Evolutionary conservation across 148 eudicot species (phyloP), one percentile per base, ranked within the genome.

Genomic region (Diospyros lotus): DNA sequence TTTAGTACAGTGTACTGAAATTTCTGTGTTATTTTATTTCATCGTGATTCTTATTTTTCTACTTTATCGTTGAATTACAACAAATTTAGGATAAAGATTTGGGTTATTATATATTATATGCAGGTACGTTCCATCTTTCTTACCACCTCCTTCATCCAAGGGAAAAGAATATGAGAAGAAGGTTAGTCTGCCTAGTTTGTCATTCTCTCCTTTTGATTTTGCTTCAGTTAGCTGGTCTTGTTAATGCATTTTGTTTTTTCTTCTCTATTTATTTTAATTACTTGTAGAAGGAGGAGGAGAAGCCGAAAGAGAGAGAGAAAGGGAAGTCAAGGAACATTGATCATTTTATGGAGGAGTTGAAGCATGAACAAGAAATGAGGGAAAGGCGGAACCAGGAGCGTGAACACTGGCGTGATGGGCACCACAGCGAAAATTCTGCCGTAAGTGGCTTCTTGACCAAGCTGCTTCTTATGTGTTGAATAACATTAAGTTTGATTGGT

Each of bases 71-170:
- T 4, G 12, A 17, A 46, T n/a, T 28, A 0, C 28, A 28, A 28
- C 28, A 28, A 28, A 28, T 28, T 28, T 28, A 28, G 28, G 28
- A 28, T 28, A 28, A 28, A 28, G 28, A 28, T 28, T 28, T 28
- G 28, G 28, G 28, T 75, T 52, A 61, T 72, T 53, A 66, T 58
- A 61, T 82, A 43, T 63, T 75, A 73, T 78, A 80, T 86, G 87
- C 96, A 95, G 98, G 87, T 95, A 92, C 89, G 97, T 95, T 59
- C 97, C 98, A 39, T 95, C 97, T 78, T 95, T 95, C 86, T 69
- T 95, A 85, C 98, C 98, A 15, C 98, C 99, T 81, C 91, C 94
- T 71, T 81, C 96, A 76, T 72, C 93, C 60, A 95, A 89, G 85
- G 89, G 88, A 62, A 92, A 80, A 87, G 98, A 94, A 68, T 62